These are phyloP conservation scores for Solanum acaule DNA, from an alignment of 257 asterid species.

Conservation along the genomic window DNA sequence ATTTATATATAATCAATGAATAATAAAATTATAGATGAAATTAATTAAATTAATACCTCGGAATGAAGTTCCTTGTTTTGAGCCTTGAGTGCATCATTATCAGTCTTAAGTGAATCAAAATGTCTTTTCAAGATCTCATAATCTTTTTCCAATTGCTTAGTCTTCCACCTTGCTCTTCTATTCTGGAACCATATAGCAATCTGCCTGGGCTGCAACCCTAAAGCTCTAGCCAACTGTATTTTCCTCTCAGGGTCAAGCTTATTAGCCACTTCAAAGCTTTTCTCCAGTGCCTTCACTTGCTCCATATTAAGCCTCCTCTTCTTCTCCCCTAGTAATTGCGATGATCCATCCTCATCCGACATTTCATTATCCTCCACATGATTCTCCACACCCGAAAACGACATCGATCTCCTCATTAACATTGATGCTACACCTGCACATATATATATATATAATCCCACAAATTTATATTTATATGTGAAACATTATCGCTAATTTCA, in stretches of 20 bases:
- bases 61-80: slow-evolving; percentile 62
- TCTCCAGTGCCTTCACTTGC: slow-evolving; percentile 83
- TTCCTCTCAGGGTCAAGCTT: slow-evolving; percentile 83
- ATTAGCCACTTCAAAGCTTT: slow-evolving; percentile 69
- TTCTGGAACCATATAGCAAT: slow-evolving; percentile 91
- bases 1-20: too few species aligned
- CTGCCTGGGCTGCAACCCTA: slow-evolving; percentile 78
- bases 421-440: slow-evolving; percentile 33
- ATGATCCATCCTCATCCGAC: slow-evolving; percentile 49
- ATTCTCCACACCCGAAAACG: slow-evolving; percentile 54
- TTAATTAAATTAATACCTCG: slow-evolving; percentile 26
- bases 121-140: slow-evolving; percentile 60
- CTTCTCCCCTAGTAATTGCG: slow-evolving; percentile 63
- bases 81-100: slow-evolving; percentile 59
- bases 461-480: background rate
- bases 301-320: slow-evolving; percentile 71
- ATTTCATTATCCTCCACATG: slow-evolving; percentile 44
- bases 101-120: slow-evolving; percentile 55
- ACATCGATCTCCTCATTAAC: slow-evolving; percentile 70
- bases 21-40: too few species aligned
- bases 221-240: slow-evolving; percentile 64
- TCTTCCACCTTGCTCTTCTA: slow-evolving; percentile 83
- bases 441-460: background rate
- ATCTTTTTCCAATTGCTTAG: slow-evolving; percentile 76
- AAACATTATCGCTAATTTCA: background rate